phyloP scores from a whole-genome alignment of 169 alveolate species.

The Cryptosporidium meleagridis region DNA sequence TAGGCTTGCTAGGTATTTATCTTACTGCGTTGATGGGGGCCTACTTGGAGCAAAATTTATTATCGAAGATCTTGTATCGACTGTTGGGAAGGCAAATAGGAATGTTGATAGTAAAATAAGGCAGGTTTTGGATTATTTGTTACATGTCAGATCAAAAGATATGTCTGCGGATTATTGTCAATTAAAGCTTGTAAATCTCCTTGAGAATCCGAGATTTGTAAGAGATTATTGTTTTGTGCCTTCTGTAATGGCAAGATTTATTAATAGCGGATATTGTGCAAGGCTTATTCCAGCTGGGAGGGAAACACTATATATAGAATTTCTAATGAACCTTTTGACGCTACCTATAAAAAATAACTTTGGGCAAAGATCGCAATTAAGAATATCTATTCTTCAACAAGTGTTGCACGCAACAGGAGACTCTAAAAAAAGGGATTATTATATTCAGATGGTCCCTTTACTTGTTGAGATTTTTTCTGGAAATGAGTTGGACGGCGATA shows the following conservation, averaged over 20 bases:
- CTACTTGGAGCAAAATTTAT: constrained; percentile 64
- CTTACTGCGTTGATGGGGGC: constrained; percentile 67
- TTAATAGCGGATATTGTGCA: constrained; percentile 73
- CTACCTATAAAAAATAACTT: constrained; percentile 28
- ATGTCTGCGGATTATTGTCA: constrained; percentile 45
- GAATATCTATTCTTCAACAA: constrained; percentile 63
- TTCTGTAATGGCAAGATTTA: constrained; percentile 72
- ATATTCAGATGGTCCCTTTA: constrained; percentile 47
- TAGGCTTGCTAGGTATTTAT: constrained; percentile 66
- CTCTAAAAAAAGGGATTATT: constrained; percentile 47
- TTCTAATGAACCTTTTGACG: constrained; percentile 37
- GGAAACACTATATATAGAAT: constrained; percentile 49
- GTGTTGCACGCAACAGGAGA: constrained; percentile 43
- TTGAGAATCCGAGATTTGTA: constrained; percentile 56
- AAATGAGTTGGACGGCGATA: constrained; percentile 14
- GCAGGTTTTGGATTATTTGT: constrained; percentile 55
- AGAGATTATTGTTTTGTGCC: constrained; percentile 52
- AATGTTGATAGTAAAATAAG: constrained; percentile 46
- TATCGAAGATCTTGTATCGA: constrained; percentile 46
- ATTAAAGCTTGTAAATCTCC: constrained; percentile 22
- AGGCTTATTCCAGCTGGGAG: constrained; percentile 59
- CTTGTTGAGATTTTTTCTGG: constrained; percentile 62
- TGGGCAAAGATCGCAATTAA: constrained; percentile 64
- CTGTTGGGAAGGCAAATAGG: constrained; percentile 45
- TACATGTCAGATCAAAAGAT: constrained; percentile 64